These are phyloP conservation scores for Rhododendron vialii DNA, from an alignment of 148 eudicot genomes.

Conservation along the genomic window DNA sequence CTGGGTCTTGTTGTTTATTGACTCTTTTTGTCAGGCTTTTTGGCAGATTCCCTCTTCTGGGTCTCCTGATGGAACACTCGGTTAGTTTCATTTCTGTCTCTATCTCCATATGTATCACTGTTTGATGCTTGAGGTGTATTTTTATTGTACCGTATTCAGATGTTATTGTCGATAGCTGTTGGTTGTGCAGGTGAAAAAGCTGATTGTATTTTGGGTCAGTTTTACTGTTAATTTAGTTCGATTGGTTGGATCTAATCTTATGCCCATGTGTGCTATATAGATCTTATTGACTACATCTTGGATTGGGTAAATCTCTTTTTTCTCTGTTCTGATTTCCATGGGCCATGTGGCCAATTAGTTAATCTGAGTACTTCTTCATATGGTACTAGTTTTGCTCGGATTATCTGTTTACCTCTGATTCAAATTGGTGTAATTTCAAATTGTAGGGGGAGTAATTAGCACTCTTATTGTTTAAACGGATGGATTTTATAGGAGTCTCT, in stretches of 20 bases:
- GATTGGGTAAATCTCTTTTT: not conserved
- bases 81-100: not conserved
- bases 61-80: not conserved
- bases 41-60: conserved; percentile 6
- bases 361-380: not conserved
- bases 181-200: not conserved
- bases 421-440: not conserved
- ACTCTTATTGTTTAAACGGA: not conserved
- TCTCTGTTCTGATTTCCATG: not conserved
- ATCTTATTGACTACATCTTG: not conserved
- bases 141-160: not conserved
- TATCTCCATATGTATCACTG: not conserved
- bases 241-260: conserved; percentile 3
- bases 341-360: not conserved
- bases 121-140: not conserved
- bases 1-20: not conserved
- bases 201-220: not conserved
- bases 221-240: conserved; percentile 8
- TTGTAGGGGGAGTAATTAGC: not conserved
- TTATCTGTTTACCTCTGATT: not conserved
- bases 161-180: not conserved
- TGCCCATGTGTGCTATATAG: not conserved
- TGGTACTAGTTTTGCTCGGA: not conserved
- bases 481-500: not conserved
- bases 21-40: not conserved